Conservation (phyloP, 2,329 filamentous ascomycete genomes). For the Cryphonectria naterciae region DNA sequence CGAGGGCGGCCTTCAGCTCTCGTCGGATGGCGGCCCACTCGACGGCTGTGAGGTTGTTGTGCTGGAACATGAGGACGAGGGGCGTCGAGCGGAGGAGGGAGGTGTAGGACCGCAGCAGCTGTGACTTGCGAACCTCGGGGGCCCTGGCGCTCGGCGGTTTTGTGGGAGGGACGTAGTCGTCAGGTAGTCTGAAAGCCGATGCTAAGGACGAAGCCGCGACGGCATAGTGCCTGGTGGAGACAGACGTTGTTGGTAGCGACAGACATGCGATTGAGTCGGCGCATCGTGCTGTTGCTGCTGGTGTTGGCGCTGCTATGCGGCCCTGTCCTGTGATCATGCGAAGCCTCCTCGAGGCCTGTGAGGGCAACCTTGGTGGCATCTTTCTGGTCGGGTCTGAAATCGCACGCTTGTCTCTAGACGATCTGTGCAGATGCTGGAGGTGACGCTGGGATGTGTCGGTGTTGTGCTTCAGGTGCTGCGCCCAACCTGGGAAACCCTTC, state of each 20-base stretch:
- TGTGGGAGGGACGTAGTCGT: constrained; percentile 62
- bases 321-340: constrained; percentile 14
- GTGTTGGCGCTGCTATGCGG: neutral
- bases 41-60: constrained; percentile 70
- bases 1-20: constrained; percentile 61
- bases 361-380: constrained; percentile 28
- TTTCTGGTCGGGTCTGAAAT: neutral
- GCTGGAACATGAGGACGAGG: constrained; percentile 80
- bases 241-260: neutral
- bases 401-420: neutral
- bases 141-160: constrained; percentile 89
- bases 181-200: constrained; percentile 42
- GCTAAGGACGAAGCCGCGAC: constrained; percentile 26
- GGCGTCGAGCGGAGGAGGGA: constrained; percentile 85
- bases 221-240: constrained; percentile 35
- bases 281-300: constrained; percentile 14
- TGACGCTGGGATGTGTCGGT: neutral
- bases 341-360: constrained; percentile 25
- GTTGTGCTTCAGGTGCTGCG: neutral
- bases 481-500: neutral
- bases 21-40: constrained; percentile 76
- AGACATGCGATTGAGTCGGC: constrained; percentile 7
- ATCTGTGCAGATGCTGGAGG: neutral
- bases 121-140: constrained; percentile 85
- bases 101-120: constrained; percentile 83